A percentile compares a stretch with the other conserved stretches of the same genome.
Conservation (phyloP, 805 yeast species). For the Metschnikowia arizonensis region DNA sequence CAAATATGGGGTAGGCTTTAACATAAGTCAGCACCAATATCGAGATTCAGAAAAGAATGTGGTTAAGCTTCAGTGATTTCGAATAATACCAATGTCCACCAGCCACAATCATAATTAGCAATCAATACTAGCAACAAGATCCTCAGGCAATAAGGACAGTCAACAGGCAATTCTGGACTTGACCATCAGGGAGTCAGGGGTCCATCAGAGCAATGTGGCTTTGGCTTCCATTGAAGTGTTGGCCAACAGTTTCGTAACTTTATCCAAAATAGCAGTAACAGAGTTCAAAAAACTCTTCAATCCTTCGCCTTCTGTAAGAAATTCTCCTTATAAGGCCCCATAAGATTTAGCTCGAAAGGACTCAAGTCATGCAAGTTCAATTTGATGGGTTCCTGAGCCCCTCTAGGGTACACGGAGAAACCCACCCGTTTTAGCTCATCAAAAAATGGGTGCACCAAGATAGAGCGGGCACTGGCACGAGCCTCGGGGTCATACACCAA, state of each 20-base stretch:
- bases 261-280: neutral
- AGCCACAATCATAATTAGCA: neutral
- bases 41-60: neutral
- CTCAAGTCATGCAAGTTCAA: slow-evolving; percentile 65
- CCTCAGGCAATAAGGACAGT: too few relatives aligned
- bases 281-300: too few relatives aligned
- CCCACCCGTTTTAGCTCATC: slow-evolving; percentile 68
- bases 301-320: slow-evolving; percentile 16
- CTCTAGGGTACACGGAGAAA: slow-evolving; percentile 54
- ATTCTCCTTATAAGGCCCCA: slow-evolving; percentile 37
- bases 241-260: too few relatives aligned
- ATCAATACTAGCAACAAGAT: neutral
- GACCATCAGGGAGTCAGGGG: too few relatives aligned
- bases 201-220: too few relatives aligned
- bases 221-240: too few relatives aligned
- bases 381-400: slow-evolving; percentile 37
- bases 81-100: too few relatives aligned
- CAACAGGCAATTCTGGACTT: too few relatives aligned
- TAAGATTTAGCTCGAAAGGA: slow-evolving; percentile 56
- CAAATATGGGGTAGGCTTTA: neutral
- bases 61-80: neutral
- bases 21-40: neutral
- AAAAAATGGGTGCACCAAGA: slow-evolving; percentile 84
- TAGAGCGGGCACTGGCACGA: slow-evolving; percentile 75
- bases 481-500: slow-evolving; percentile 86